These are phyloP conservation scores for Sphaceloma murrayae DNA, from an alignment of 2,329 filamentous ascomycete genomes.

Conservation along the genomic window DNA sequence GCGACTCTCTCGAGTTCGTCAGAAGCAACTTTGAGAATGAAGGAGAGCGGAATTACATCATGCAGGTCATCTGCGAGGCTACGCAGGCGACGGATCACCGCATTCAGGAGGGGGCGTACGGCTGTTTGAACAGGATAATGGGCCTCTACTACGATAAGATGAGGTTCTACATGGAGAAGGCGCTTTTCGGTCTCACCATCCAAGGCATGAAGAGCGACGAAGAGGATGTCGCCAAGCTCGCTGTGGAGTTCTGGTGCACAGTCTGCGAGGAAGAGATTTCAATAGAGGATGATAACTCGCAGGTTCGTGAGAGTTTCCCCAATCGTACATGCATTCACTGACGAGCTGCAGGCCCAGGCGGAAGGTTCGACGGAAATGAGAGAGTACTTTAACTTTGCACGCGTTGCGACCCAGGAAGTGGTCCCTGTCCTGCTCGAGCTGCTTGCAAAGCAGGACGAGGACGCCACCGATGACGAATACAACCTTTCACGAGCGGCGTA, in stretches of 20 bases:
- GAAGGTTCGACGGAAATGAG: conserved; percentile 77
- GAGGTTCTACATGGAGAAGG: conserved; percentile 99
- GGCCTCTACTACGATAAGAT: conserved; percentile 98
- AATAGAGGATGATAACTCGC: conserved; percentile 92
- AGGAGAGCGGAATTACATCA: conserved; percentile 98
- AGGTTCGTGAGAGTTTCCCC: conserved; percentile 37
- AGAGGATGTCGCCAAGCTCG: conserved; percentile 95
- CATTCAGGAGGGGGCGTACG: conserved; percentile 93
- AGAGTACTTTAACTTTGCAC: conserved; percentile 91
- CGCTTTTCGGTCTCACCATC: conserved; percentile 91
- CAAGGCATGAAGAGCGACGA: conserved; percentile 97
- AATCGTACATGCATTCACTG: neutral
- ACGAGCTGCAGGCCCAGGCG: conserved; percentile 35
- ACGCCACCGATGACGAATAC: conserved; percentile 94
- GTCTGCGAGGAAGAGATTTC: conserved; percentile 97
- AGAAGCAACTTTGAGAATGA: conserved; percentile 98
- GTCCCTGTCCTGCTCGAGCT: conserved; percentile 82
- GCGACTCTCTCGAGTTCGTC: conserved; percentile 95
- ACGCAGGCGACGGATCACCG: conserved; percentile 85
- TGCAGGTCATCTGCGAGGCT: conserved; percentile 99
- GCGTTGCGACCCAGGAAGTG: conserved; percentile 86
- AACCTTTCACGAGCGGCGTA: conserved; percentile 92
- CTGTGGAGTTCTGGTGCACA: conserved; percentile 99
- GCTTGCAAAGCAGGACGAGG: conserved; percentile 94
- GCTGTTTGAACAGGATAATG: conserved; percentile 98